Evolutionary conservation across 176 grass and related monocot genomes (phyloP).

Genomic region (Raddia distichophylla): DNA sequence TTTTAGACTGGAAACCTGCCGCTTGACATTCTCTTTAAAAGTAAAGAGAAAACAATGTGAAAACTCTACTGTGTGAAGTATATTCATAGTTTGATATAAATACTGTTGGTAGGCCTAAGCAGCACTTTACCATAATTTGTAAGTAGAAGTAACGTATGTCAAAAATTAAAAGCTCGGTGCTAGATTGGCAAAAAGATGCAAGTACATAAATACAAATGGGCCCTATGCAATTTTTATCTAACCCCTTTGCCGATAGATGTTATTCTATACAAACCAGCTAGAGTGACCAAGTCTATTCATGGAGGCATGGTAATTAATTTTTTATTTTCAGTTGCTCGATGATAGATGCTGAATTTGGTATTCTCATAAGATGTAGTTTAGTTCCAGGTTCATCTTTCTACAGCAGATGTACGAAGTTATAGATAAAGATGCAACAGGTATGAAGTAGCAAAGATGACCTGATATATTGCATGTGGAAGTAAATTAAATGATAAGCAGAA

Average conservation of each 20-base stretch:
- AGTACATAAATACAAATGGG: neutral
- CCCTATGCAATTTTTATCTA: neutral
- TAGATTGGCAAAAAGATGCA: too few species aligned
- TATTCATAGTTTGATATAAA: neutral
- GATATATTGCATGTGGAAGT: slow-evolving; percentile 11
- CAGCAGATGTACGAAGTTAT: neutral
- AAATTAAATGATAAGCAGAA: slow-evolving; percentile 17
- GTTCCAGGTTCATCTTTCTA: neutral
- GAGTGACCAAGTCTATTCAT: neutral
- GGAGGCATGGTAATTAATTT: neutral
- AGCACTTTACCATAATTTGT: neutral
- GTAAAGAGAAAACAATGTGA: neutral
- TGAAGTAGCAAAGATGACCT: slow-evolving; percentile 6
- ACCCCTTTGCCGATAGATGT: neutral
- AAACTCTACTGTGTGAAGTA: slow-evolving; percentile 5
- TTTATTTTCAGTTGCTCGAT: neutral
- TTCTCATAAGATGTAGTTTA: neutral
- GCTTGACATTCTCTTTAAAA: neutral
- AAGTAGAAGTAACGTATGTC: neutral
- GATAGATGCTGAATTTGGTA: neutral
- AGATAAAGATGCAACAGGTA: neutral
- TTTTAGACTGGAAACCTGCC: neutral
- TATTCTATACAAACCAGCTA: neutral
- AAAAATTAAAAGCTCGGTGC: neutral
- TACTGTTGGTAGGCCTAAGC: neutral